phyloP scores from a whole-genome alignment of 1,139 yeast species.

The Candida sanyaensis region DNA sequence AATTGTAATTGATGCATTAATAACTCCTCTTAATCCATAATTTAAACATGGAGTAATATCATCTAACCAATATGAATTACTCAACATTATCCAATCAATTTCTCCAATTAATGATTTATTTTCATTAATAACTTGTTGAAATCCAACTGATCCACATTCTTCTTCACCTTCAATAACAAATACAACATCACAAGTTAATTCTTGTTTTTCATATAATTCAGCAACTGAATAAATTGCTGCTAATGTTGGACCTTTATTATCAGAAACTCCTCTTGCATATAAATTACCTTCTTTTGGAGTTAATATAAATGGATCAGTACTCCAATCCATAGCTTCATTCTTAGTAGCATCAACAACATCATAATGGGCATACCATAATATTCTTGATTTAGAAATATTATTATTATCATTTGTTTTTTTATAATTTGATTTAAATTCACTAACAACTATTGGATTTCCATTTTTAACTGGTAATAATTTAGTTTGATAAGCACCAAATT shows the following conservation, averaged over 20 bases:
- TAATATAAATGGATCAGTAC: constrained; percentile 73
- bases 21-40: constrained; percentile 90
- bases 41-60: constrained; percentile 87
- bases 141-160: constrained; percentile 89
- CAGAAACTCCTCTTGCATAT: constrained; percentile 91
- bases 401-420: constrained; percentile 6
- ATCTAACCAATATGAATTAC: constrained; percentile 94
- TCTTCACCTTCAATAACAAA: constrained; percentile 94
- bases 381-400: constrained; percentile 29
- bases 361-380: constrained; percentile 93
- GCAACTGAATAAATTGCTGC: constrained; percentile 90
- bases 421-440: constrained; percentile 56
- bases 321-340: constrained; percentile 59
- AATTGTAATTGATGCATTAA: constrained; percentile 74
- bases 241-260: constrained; percentile 92
- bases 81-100: constrained; percentile 86
- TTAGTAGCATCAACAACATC: constrained; percentile 74
- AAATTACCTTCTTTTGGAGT: constrained; percentile 82
- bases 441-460: constrained; percentile 83
- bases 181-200: constrained; percentile 70
- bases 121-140: constrained; percentile 60
- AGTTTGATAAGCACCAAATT: constrained; percentile 71
- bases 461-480: constrained; percentile 70
- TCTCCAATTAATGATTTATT: constrained; percentile 57
- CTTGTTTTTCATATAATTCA: constrained; percentile 54